Conservation (phyloP, 202 grass and related monocot species). For the Zoysia matrella region DNA sequence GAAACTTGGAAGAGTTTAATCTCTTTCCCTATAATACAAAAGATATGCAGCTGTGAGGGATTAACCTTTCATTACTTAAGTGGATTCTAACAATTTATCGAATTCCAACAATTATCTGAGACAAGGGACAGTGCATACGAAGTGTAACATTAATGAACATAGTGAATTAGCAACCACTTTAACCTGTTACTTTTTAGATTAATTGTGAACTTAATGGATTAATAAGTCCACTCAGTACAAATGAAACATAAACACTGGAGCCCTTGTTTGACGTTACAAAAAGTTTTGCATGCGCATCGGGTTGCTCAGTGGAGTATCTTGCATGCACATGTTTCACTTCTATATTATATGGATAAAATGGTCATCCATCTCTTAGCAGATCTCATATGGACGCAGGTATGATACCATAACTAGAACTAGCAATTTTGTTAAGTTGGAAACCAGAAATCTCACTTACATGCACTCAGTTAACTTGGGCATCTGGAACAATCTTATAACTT, state of each 20-base stretch:
- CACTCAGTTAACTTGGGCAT: neutral
- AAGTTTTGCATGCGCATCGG: neutral
- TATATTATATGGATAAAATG: neutral
- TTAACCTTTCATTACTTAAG: no score
- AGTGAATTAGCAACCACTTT: neutral
- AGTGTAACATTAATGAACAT: neutral
- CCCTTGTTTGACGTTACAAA: neutral
- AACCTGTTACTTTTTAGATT: neutral
- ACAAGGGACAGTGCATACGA: neutral
- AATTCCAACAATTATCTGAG: constrained; percentile 7
- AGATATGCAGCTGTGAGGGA: no score
- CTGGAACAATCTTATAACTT: neutral
- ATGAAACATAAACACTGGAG: constrained; percentile 10
- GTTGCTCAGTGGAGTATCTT: neutral
- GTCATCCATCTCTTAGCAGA: neutral
- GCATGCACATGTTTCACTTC: neutral
- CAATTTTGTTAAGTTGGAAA: neutral
- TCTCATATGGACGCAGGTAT: neutral
- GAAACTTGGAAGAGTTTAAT: no score
- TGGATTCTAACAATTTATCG: neutral
- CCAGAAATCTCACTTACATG: constrained; percentile 14
- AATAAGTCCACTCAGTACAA: constrained; percentile 18
- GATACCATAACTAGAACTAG: neutral
- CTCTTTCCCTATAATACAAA: no score
- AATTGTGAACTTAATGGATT: neutral